A percentile compares a stretch with the other conserved stretches of the same genome.
Evolutionary conservation across 495 filamentous ascomycete species (phyloP).

Genomic region (Penicillium ucsense): DNA sequence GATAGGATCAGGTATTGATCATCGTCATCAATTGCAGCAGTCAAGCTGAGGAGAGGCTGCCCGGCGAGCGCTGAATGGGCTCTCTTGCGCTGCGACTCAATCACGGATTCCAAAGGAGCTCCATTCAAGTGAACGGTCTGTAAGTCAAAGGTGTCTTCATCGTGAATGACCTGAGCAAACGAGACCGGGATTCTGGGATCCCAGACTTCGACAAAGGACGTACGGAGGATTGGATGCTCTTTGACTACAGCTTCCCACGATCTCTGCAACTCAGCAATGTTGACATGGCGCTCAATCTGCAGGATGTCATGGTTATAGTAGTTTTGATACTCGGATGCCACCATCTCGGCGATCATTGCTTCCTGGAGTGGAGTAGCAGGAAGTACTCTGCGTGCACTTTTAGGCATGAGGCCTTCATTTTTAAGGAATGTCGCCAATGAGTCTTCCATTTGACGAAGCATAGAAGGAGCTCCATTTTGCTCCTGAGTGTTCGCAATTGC

Average conservation of each 20-base stretch:
- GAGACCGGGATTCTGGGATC: slow-evolving; percentile 41
- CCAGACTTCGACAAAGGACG: slow-evolving; percentile 54
- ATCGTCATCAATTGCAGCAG: slow-evolving; percentile 10
- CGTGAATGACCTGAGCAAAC: slow-evolving; percentile 57
- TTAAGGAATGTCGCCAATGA: slow-evolving; percentile 24
- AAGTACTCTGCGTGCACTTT: slow-evolving; percentile 41
- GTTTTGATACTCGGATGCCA: slow-evolving; percentile 51
- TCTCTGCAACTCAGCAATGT: slow-evolving; percentile 41
- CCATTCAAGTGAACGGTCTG: slow-evolving; percentile 12
- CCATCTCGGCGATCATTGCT: slow-evolving; percentile 72
- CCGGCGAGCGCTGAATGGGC: slow-evolving; percentile 2
- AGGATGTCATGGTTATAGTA: slow-evolving; percentile 80
- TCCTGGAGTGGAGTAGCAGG: slow-evolving; percentile 76
- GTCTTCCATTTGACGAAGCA: slow-evolving; percentile 22
- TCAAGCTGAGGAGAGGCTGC: slow-evolving; percentile 11
- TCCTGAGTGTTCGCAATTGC: background rate
- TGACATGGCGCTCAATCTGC: slow-evolving; percentile 39
- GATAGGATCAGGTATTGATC: slow-evolving; percentile 20
- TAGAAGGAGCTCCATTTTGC: slow-evolving; percentile 2
- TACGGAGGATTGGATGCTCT: slow-evolving; percentile 58
- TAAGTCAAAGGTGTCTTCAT: slow-evolving; percentile 12
- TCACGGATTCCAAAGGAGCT: slow-evolving; percentile 10
- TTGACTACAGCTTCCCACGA: slow-evolving; percentile 53
- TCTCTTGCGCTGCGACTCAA: slow-evolving; percentile 16
- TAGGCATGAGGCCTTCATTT: slow-evolving; percentile 13